Evolutionary conservation across 306 rosid species (phyloP).

Genomic region (Fragaria ananassa): DNA sequence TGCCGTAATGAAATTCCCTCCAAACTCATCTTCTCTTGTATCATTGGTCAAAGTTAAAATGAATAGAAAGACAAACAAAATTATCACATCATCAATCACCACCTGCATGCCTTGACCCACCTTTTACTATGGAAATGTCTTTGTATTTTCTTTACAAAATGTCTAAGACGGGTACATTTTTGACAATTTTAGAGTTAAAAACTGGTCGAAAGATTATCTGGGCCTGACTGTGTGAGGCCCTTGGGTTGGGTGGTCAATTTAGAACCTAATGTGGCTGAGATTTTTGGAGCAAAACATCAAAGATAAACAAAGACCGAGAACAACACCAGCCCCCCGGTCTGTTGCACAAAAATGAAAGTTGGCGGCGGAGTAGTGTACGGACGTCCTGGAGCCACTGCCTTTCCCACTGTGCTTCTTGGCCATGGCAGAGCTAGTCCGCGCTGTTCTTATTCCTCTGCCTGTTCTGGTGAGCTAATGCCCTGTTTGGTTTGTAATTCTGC

Average conservation of each 20-base stretch:
- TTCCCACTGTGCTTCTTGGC: slow-evolving; percentile 52
- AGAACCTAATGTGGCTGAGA: slow-evolving; percentile 17
- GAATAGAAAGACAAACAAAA: too few relatives aligned
- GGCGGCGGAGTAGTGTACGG: slow-evolving; percentile 71
- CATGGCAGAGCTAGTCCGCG: slow-evolving; percentile 42
- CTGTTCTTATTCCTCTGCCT: slow-evolving; percentile 42
- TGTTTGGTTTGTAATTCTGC: neutral
- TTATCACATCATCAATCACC: too few relatives aligned
- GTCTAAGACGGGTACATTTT: too few relatives aligned
- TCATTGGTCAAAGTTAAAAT: too few relatives aligned
- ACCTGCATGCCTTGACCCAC: too few relatives aligned
- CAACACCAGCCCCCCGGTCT: slow-evolving; percentile 10
- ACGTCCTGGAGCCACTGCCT: slow-evolving; percentile 54
- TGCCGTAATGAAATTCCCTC: too few relatives aligned
- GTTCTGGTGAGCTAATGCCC: slow-evolving; percentile 30
- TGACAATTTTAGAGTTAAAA: too few relatives aligned
- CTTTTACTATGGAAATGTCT: too few relatives aligned
- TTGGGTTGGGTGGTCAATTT: neutral
- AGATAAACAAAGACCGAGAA: neutral
- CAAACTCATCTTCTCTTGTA: too few relatives aligned
- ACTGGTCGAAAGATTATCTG: neutral
- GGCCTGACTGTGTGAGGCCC: neutral
- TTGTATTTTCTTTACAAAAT: too few relatives aligned
- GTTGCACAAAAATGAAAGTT: slow-evolving; percentile 45
- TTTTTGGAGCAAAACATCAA: neutral